A percentile compares a stretch with the other conserved stretches of the same genome.
Conservation (phyloP, 768 basidiomycete genomes). For the Russula vinacea region DNA sequence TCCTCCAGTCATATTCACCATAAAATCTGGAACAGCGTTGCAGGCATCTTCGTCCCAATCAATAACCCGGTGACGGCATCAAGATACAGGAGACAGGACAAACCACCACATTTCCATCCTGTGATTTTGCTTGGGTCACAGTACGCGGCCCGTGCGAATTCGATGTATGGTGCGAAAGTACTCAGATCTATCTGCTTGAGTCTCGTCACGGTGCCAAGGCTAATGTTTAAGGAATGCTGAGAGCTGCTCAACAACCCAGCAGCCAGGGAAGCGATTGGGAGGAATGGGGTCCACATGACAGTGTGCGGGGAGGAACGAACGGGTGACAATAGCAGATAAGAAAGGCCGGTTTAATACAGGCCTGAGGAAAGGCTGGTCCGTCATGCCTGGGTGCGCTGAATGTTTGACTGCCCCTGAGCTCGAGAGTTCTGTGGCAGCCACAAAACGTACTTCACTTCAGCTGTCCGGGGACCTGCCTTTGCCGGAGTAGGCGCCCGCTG, state of each 20-base stretch:
- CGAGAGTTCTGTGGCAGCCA: too few species aligned
- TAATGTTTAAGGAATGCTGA: constrained; percentile 7
- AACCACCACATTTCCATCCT: constrained; percentile 49
- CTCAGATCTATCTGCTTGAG: constrained; percentile 38
- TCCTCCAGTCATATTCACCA: constrained; percentile 46
- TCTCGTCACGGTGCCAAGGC: constrained; percentile 25
- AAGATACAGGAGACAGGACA: constrained; percentile 20
- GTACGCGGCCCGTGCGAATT: constrained; percentile 57
- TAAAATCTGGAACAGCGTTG: constrained; percentile 41
- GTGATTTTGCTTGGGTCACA: constrained; percentile 41
- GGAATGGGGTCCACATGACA: constrained; percentile 13
- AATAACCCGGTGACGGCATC: neutral
- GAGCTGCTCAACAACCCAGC: neutral
- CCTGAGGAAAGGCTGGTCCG: too few species aligned
- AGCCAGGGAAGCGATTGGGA: constrained; percentile 9
- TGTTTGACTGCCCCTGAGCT: too few species aligned
- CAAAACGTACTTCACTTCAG: too few species aligned
- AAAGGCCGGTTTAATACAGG: too few species aligned
- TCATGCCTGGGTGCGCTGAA: too few species aligned
- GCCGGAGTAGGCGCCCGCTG: too few species aligned
- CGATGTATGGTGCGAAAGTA: constrained; percentile 45
- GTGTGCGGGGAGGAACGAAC: too few species aligned
- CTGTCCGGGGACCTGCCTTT: too few species aligned
- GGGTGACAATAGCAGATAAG: too few species aligned
- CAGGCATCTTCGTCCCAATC: constrained; percentile 40